Conservation (phyloP, 2,329 filamentous ascomycete genomes). For the Colletotrichum agaves region DNA sequence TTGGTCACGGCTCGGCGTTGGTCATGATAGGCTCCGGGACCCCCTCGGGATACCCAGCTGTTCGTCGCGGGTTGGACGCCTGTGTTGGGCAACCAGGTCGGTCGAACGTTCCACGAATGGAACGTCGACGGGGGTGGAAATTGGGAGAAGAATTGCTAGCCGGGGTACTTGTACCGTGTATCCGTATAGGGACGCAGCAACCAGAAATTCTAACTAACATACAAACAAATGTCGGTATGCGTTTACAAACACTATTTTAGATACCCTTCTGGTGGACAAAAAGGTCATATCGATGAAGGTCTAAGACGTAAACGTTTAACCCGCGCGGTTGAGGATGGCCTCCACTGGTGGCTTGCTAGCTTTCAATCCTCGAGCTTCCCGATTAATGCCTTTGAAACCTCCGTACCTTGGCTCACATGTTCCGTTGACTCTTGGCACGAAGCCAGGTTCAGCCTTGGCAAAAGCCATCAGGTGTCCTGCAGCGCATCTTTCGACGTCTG, state of each 20-base stretch:
- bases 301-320: too few relatives aligned
- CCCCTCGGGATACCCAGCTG: background rate
- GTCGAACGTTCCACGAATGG: slow-evolving; percentile 25
- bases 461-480: background rate
- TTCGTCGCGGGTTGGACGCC: background rate
- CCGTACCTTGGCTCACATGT: slow-evolving; percentile 28
- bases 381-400: slow-evolving; percentile 33
- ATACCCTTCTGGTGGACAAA: too few relatives aligned
- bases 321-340: too few relatives aligned
- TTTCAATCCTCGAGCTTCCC: slow-evolving; percentile 9
- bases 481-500: background rate
- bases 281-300: too few relatives aligned
- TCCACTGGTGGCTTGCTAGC: background rate
- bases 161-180: too few relatives aligned
- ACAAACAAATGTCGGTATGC: too few relatives aligned
- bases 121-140: background rate
- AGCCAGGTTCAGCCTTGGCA: slow-evolving; percentile 10
- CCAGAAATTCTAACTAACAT: too few relatives aligned
- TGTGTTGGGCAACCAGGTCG: slow-evolving; percentile 11
- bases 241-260: too few relatives aligned
- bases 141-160: background rate
- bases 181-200: too few relatives aligned
- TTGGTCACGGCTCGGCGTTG: slow-evolving; percentile 17
- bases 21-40: background rate
- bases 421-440: slow-evolving; percentile 25